A percentile compares a stretch with the other conserved stretches of the same genome.
Conservation (phyloP, 2,329 filamentous ascomycete species). For the Sporothrix phasma region DNA sequence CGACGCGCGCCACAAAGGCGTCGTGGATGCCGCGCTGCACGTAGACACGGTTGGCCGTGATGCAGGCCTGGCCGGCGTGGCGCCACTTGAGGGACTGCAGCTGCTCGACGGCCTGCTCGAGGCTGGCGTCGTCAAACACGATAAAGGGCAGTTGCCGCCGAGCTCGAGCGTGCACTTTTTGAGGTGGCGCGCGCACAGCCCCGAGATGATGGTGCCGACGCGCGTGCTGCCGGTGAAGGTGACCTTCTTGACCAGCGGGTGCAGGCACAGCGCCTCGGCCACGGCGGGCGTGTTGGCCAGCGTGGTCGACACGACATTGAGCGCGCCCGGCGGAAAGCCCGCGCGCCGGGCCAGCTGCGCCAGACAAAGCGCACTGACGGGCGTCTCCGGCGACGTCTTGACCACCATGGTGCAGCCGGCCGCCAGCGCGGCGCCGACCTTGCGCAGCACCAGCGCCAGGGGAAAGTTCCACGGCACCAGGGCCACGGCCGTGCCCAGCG, state of each 20-base stretch:
- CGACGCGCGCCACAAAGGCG: slow-evolving; percentile 19
- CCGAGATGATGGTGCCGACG: slow-evolving; percentile 58
- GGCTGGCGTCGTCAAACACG: slow-evolving; percentile 57
- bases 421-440: slow-evolving; percentile 57
- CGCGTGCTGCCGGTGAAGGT: slow-evolving; percentile 67
- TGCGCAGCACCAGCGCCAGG: slow-evolving; percentile 56
- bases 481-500: slow-evolving; percentile 57
- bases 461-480: slow-evolving; percentile 68
- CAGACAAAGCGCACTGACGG: slow-evolving; percentile 59
- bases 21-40: slow-evolving; percentile 55
- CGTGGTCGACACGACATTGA: slow-evolving; percentile 42
- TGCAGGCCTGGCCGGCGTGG: slow-evolving; percentile 55
- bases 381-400: slow-evolving; percentile 65
- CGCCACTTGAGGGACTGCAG: slow-evolving; percentile 31
- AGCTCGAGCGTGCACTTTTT: slow-evolving; percentile 64
- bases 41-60: slow-evolving; percentile 56
- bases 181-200: slow-evolving; percentile 51
- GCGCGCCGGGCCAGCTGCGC: slow-evolving; percentile 59
- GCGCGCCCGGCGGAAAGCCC: slow-evolving; percentile 64
- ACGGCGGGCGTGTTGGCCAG: slow-evolving; percentile 35
- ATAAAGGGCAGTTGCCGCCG: slow-evolving; percentile 62
- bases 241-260: slow-evolving; percentile 47
- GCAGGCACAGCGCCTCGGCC: slow-evolving; percentile 37
- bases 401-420: slow-evolving; percentile 66
- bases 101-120: slow-evolving; percentile 47